Conservation (phyloP, 1,284 basidiomycete species). For the Heterobasidion annosum region DNA sequence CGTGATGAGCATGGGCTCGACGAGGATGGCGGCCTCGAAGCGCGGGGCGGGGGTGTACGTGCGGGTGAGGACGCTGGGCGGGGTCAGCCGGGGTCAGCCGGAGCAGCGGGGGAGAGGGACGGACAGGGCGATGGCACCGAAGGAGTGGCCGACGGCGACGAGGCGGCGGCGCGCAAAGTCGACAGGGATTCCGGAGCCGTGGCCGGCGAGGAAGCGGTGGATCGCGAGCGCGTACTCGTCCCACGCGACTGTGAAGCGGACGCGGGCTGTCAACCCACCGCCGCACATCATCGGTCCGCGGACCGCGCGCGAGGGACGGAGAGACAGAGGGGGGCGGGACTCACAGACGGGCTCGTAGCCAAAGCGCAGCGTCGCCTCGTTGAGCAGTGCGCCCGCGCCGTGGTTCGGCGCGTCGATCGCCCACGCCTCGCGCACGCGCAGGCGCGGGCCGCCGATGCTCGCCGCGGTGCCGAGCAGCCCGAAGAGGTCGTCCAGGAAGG, state of each 20-base stretch:
- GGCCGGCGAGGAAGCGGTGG: constrained; percentile 23
- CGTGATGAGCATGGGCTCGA: constrained; percentile 34
- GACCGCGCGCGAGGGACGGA: neutral
- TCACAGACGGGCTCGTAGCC: constrained; percentile 23
- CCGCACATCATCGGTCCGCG: too few relatives aligned
- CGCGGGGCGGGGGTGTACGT: constrained; percentile 32
- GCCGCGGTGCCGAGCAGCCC: constrained; percentile 14
- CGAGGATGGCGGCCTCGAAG: constrained; percentile 29
- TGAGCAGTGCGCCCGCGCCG: constrained; percentile 40
- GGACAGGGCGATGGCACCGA: constrained; percentile 28
- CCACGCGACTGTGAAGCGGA: constrained; percentile 19
- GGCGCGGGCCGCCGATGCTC: neutral
- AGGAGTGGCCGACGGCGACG: constrained; percentile 29
- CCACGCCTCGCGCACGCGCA: constrained; percentile 41
- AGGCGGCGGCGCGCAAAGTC: constrained; percentile 24
- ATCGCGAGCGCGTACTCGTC: constrained; percentile 26
- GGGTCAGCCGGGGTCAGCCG: neutral
- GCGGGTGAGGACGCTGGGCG: constrained; percentile 26
- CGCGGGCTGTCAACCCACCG: neutral
- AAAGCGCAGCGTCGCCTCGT: constrained; percentile 30
- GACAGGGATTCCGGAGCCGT: constrained; percentile 21
- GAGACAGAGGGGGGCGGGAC: constrained; percentile 28
- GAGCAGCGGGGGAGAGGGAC: constrained; percentile 5
- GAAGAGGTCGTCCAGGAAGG: constrained; percentile 39
- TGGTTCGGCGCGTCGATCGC: constrained; percentile 46